These are phyloP conservation scores for Tricholoma matsutake DNA, from an alignment of 768 basidiomycete genomes.

Conservation along the genomic window DNA sequence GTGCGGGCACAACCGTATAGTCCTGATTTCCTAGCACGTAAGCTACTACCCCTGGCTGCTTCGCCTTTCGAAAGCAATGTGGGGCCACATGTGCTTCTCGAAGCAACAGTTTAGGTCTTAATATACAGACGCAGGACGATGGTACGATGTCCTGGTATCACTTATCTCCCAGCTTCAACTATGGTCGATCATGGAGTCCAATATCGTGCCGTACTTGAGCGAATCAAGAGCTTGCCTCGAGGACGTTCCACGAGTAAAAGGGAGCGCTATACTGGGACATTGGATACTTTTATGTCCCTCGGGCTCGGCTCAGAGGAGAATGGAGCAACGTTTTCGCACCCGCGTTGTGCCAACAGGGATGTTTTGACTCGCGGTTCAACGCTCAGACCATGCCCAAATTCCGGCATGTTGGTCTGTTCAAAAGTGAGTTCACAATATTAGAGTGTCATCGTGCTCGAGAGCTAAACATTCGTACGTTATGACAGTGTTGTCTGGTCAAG, in stretches of 20 bases:
- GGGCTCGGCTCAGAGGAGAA: slow-evolving; percentile 25
- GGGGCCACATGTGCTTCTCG: not conserved
- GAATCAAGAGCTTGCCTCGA: not conserved
- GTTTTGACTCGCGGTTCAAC: not conserved
- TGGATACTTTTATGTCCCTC: slow-evolving; percentile 23
- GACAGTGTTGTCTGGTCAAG: slow-evolving; percentile 13
- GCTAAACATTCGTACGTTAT: not conserved
- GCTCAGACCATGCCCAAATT: slow-evolving; percentile 4
- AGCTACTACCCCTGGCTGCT: not conserved
- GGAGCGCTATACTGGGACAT: not conserved
- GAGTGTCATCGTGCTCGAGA: not conserved
- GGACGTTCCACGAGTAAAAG: not conserved
- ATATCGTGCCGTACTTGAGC: not conserved
- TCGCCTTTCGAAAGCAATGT: not conserved
- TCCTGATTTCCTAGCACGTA: not conserved
- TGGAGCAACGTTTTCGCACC: slow-evolving; percentile 21
- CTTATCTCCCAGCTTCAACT: not conserved
- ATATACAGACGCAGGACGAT: not conserved
- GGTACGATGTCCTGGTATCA: not conserved
- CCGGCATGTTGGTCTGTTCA: slow-evolving; percentile 24
- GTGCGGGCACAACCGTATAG: not conserved
- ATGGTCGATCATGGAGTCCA: not conserved
- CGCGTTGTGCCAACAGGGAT: slow-evolving; percentile 24
- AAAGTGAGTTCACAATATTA: slow-evolving; percentile 16
- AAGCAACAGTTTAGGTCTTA: not conserved